Conservation (phyloP, 1,139 yeast species). For the Zygosaccharomyces sapae region DNA sequence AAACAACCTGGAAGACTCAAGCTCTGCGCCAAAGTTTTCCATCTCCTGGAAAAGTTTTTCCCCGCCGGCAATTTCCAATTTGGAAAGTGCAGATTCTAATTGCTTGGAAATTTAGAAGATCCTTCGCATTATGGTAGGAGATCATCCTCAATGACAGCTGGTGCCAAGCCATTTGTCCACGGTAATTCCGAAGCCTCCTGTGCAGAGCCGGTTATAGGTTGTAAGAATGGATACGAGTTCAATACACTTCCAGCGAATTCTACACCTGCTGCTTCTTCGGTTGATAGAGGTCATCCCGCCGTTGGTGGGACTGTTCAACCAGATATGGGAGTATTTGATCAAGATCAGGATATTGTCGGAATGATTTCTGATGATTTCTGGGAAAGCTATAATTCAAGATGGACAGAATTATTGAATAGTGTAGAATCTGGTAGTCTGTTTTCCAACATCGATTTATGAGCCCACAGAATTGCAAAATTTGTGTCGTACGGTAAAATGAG, state of each 20-base stretch:
- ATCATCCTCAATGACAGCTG: not conserved
- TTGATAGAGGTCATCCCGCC: too few relatives aligned
- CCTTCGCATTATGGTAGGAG: not conserved
- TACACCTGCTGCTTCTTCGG: too few relatives aligned
- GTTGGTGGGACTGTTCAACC: not conserved
- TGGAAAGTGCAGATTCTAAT: not conserved
- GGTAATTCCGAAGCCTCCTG: too few relatives aligned
- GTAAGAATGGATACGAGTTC: too few relatives aligned
- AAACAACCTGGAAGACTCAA: conserved; percentile 18
- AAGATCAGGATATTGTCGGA: conserved; percentile 13
- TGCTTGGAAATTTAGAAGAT: not conserved
- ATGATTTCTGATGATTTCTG: conserved; percentile 24
- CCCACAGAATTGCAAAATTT: not conserved
- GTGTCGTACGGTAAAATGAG: too few relatives aligned
- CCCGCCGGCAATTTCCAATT: not conserved
- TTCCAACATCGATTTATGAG: conserved; percentile 4
- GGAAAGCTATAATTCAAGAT: conserved; percentile 21
- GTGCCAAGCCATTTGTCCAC: too few relatives aligned
- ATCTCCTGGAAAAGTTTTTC: not conserved
- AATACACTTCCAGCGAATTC: too few relatives aligned
- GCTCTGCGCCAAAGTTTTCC: conserved; percentile 1
- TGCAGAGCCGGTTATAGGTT: too few relatives aligned
- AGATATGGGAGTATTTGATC: not conserved
- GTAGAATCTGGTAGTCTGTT: conserved; percentile 7
- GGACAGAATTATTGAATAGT: conserved; percentile 21